phyloP scores from a whole-genome alignment of 2,329 filamentous ascomycete genomes.

The Talaromyces sp. region DNA sequence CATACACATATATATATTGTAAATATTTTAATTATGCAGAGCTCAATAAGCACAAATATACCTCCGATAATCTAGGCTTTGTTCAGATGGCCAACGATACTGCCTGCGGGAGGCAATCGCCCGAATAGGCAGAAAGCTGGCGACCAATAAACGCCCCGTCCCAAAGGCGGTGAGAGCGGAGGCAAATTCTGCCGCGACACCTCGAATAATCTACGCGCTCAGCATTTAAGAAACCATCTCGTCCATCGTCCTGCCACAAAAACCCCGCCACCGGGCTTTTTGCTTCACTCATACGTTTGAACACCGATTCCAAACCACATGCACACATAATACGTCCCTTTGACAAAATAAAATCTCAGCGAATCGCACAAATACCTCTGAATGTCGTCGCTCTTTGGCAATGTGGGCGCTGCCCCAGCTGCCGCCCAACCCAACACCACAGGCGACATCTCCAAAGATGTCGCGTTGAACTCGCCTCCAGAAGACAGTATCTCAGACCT shows the following conservation, averaged over 20 bases:
- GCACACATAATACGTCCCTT: background rate
- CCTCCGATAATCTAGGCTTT: no score
- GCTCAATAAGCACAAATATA: no score
- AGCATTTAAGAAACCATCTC: background rate
- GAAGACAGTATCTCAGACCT: conserved; percentile 87
- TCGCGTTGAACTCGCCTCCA: conserved; percentile 70
- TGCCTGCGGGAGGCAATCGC: background rate
- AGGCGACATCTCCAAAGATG: conserved; percentile 85
- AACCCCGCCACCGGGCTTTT: background rate
- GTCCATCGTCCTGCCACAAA: background rate
- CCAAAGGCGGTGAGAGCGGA: background rate
- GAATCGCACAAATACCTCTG: background rate
- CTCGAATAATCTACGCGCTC: background rate
- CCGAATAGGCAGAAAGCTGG: background rate
- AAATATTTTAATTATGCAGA: no score
- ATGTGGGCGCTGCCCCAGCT: conserved; percentile 43
- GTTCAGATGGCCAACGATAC: background rate
- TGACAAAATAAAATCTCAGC: background rate
- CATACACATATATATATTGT: no score
- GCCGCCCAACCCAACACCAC: conserved; percentile 61
- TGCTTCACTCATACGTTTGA: background rate
- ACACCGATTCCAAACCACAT: background rate
- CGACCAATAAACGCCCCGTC: background rate
- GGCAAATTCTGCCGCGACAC: background rate
- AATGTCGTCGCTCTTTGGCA: conserved; percentile 48